Conservation (phyloP, 1,284 basidiomycete species). For the Moesziomyces aphidis region DNA sequence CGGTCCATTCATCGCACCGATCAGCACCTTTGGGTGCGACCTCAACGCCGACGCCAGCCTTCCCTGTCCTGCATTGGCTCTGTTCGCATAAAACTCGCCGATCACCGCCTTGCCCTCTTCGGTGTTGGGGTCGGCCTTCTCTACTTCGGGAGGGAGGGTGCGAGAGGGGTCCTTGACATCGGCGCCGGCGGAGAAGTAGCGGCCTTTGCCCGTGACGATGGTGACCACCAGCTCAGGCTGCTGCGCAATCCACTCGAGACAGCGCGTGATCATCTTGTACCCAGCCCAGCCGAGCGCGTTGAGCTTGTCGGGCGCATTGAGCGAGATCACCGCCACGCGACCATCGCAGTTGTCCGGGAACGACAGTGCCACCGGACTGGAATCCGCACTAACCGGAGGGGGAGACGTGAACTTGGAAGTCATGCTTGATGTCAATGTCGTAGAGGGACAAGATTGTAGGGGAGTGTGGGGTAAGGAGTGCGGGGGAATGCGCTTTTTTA, state of each 20-base stretch:
- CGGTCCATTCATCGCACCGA: slow-evolving; percentile 56
- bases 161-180: slow-evolving; percentile 51
- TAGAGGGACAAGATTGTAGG: not conserved
- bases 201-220: slow-evolving; percentile 50
- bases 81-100: slow-evolving; percentile 19
- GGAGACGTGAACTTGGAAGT: slow-evolving; percentile 17
- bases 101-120: slow-evolving; percentile 14
- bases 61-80: slow-evolving; percentile 24
- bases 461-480: not conserved
- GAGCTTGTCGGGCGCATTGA: slow-evolving; percentile 42
- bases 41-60: slow-evolving; percentile 30
- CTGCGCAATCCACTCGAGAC: slow-evolving; percentile 47
- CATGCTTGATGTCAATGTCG: slow-evolving; percentile 4
- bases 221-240: slow-evolving; percentile 47
- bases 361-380: slow-evolving; percentile 37
- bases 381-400: slow-evolving; percentile 21
- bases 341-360: slow-evolving; percentile 48
- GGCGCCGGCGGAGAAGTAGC: slow-evolving; percentile 56
- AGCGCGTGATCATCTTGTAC: slow-evolving; percentile 30
- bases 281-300: slow-evolving; percentile 43
- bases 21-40: slow-evolving; percentile 45
- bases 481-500: too few relatives aligned
- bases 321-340: slow-evolving; percentile 42
- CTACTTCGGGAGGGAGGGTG: slow-evolving; percentile 14
- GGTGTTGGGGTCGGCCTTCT: slow-evolving; percentile 15